These are phyloP conservation scores for Pharnaceum exiguum DNA, from an alignment of 148 eudicot genomes.

Conservation along the genomic window DNA sequence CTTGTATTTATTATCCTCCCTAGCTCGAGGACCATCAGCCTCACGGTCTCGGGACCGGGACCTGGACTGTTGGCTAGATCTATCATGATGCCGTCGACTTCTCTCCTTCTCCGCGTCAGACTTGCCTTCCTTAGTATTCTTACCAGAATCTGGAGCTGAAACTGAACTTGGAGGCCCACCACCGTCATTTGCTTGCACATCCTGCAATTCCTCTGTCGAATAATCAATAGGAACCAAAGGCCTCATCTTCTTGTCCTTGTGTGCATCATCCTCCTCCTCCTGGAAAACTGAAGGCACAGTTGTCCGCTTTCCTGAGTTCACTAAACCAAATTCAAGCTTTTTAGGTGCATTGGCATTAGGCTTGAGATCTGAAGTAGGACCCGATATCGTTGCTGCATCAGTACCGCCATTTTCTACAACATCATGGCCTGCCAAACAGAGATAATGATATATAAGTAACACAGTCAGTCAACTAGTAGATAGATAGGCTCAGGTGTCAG, in stretches of 20 bases:
- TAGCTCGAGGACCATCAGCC: constrained; percentile 34
- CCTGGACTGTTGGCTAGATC: constrained; percentile 60
- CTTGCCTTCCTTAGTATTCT: constrained; percentile 60
- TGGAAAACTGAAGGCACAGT: constrained; percentile 80
- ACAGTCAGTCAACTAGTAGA: neutral
- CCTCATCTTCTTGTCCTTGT: constrained; percentile 93
- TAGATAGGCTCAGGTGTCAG: neutral
- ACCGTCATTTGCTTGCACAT: constrained; percentile 39
- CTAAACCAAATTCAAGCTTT: constrained; percentile 85
- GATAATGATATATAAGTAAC: neutral
- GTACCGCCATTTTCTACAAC: constrained; percentile 51
- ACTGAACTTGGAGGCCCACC: constrained; percentile 42
- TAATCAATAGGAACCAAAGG: constrained; percentile 96
- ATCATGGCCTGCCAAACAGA: constrained; percentile 36
- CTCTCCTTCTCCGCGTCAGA: constrained; percentile 62
- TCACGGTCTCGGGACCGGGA: constrained; percentile 52
- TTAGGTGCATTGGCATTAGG: constrained; percentile 45
- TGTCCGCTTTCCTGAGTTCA: constrained; percentile 85
- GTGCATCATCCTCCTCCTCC: constrained; percentile 89
- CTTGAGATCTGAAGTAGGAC: constrained; percentile 38
- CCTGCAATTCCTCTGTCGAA: constrained; percentile 87
- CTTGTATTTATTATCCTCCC: constrained; percentile 28
- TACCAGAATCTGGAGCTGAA: constrained; percentile 63
- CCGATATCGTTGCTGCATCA: constrained; percentile 38
- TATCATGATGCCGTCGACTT: constrained; percentile 69